Evolutionary conservation across 2,329 filamentous ascomycete species (phyloP).

Genomic region (Teratosphaeria pseudoeucalypti): DNA sequence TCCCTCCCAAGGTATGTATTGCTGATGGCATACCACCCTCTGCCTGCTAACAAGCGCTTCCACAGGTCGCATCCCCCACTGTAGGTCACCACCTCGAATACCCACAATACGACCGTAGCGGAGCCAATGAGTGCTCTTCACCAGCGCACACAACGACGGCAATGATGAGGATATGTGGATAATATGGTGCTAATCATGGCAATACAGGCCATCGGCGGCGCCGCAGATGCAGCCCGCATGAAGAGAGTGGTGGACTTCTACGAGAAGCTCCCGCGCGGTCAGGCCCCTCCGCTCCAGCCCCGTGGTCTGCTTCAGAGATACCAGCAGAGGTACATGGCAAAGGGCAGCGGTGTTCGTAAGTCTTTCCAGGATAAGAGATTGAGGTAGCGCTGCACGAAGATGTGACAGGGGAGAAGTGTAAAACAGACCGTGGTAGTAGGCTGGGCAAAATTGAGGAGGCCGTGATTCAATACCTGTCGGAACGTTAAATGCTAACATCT

Average conservation of each 20-base stretch:
- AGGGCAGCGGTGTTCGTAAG: slow-evolving; percentile 27
- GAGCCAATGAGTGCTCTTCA: neutral
- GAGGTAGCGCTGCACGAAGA: neutral
- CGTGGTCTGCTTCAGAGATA: slow-evolving; percentile 81
- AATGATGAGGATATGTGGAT: neutral
- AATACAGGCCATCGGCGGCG: slow-evolving; percentile 80
- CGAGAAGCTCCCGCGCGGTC: slow-evolving; percentile 90
- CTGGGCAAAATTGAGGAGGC: neutral
- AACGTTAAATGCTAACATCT: neutral
- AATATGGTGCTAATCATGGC: slow-evolving; percentile 12
- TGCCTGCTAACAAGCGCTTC: slow-evolving; percentile 3
- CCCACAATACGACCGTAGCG: neutral
- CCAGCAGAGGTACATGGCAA: slow-evolving; percentile 76
- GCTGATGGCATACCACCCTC: slow-evolving; percentile 10
- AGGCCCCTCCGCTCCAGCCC: slow-evolving; percentile 72
- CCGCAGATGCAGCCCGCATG: slow-evolving; percentile 95
- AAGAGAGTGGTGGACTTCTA: slow-evolving; percentile 97
- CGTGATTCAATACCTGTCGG: no score
- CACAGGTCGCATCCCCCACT: slow-evolving; percentile 69
- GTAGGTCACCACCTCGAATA: slow-evolving; percentile 45
- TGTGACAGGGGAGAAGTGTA: neutral
- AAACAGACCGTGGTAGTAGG: neutral
- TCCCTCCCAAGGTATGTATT: slow-evolving; percentile 82
- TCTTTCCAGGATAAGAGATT: neutral
- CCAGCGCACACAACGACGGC: neutral